Base-by-base conservation (phyloP, 2,329 filamentous ascomycete genomes). In the Macrophomina pseudophaseolina region DNA sequence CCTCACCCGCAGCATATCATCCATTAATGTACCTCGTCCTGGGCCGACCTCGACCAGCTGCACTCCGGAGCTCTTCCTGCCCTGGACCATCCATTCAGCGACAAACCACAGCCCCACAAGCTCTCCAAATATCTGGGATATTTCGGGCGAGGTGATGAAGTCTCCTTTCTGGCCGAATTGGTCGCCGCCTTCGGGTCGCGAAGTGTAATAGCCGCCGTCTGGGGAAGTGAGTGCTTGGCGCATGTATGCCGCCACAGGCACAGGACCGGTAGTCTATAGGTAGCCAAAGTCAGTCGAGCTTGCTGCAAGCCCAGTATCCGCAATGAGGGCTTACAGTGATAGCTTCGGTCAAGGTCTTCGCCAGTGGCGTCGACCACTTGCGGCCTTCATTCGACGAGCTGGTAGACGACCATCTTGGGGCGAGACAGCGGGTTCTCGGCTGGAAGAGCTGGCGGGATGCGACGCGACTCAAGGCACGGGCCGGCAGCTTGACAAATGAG, bases 71-170 rank as follows among this genome's bases (percentile, higher is more conserved):
- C 82, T 87, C 65, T 87, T 91, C 68, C 85, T 86, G 16, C 93
- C 94, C 78, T 99, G 95, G 48, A 91, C 90, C 78, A 98, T 91
- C 94, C 95, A 99, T 83, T 99, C 95, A 49, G 94, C 90, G 62
- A 98, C 90, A 69, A 97, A 90, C 95, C 95, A 99, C 72, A 99
- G 87, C 4, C 93, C 95, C 66, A 98, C 84, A 33, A 99, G 85
- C 80, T 99, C 95, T 30, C 95, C 95, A 80, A 99, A 99, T 12
- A 98, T 87, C 76, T 98, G 95, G 0, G 94, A 97, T 72, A 99
- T 98, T 79, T 99, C 95, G 0, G 95, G 95, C 0, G 94, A 97
- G 0, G 95, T 99, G 62, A 98, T 90, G 75, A 99, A 99, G 79
- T 99, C 95, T 32, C 95, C 95, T 74, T 92, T 91, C 65, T 87